These are phyloP conservation scores for Pulveroboletus sp. DNA, from an alignment of 768 basidiomycete genomes.

Conservation along the genomic window DNA sequence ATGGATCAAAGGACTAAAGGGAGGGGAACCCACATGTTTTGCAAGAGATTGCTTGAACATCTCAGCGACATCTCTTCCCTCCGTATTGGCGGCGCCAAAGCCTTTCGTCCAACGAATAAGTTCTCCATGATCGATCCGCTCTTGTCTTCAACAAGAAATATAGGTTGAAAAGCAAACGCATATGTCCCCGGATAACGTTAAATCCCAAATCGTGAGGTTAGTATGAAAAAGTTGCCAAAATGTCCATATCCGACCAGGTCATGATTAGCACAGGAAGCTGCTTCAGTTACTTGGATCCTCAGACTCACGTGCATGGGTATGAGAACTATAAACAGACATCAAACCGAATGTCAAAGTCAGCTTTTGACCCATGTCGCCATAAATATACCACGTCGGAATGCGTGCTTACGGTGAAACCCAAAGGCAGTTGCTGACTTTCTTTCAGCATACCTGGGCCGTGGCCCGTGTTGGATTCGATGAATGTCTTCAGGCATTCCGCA, in stretches of 20 bases:
- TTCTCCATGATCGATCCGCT: conserved; percentile 86
- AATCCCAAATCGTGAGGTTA: background rate
- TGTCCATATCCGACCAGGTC: background rate
- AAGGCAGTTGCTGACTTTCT: conserved; percentile 59
- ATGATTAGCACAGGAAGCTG: background rate
- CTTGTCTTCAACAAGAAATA: conserved; percentile 54
- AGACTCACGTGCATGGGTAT: conserved; percentile 84
- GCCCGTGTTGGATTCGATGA: conserved; percentile 70
- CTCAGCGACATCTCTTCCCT: conserved; percentile 86
- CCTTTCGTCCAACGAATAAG: conserved; percentile 99
- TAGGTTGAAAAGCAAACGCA: background rate
- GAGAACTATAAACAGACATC: conserved; percentile 62
- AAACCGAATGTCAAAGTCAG: conserved; percentile 5
- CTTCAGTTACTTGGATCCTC: background rate
- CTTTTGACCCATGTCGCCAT: background rate
- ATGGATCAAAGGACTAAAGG: background rate
- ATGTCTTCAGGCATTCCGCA: conserved; percentile 86
- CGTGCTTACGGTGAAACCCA: conserved; percentile 90
- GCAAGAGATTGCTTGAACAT: conserved; percentile 86
- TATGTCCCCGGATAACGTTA: background rate
- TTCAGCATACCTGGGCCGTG: conserved; percentile 44
- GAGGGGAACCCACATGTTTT: conserved; percentile 55
- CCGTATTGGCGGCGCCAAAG: conserved; percentile 87
- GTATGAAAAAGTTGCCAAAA: background rate
- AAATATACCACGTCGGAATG: background rate